Percentiles rank a stretch among this genome's conserved stretches.
Evolutionary conservation across 768 basidiomycete genomes (phyloP).

Genomic region (Heimioporus sp.): DNA sequence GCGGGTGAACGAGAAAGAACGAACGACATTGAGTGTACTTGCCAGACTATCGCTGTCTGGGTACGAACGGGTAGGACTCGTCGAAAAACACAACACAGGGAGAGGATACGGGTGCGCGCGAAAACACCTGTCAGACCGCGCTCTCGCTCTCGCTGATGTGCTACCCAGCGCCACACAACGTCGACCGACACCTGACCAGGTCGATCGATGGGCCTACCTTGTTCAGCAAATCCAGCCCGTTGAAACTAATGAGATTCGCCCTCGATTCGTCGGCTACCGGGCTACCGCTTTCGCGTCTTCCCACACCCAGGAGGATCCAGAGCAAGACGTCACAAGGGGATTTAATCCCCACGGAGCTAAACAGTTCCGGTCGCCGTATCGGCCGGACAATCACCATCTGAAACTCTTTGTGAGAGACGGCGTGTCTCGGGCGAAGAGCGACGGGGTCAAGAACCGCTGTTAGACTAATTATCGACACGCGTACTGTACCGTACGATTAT

Average conservation of each 20-base stretch:
- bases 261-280: slow-evolving; percentile 91
- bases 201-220: slow-evolving; percentile 55
- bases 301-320: slow-evolving; percentile 99
- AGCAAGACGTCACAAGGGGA: slow-evolving; percentile 91
- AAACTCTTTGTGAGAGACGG: too few species aligned
- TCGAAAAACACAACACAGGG: slow-evolving; percentile 97
- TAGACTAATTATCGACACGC: too few species aligned
- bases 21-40: slow-evolving; percentile 18
- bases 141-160: slow-evolving; percentile 98
- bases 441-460: too few species aligned
- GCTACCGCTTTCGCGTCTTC: slow-evolving; percentile 98
- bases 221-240: slow-evolving; percentile 95
- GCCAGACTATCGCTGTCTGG: slow-evolving; percentile 83
- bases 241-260: slow-evolving; percentile 97
- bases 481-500: too few species aligned
- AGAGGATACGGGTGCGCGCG: slow-evolving; percentile 87
- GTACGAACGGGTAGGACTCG: slow-evolving; percentile 90
- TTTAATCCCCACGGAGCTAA: slow-evolving; percentile 84
- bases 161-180: slow-evolving; percentile 36
- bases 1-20: neutral
- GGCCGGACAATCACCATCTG: slow-evolving; percentile 99
- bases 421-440: too few species aligned
- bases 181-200: neutral
- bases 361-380: slow-evolving; percentile 85
- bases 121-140: slow-evolving; percentile 93